Percentiles rank a stretch among this genome's conserved stretches.
Conservation (phyloP, 768 basidiomycete species). For the Boletus vermiculosoides region DNA sequence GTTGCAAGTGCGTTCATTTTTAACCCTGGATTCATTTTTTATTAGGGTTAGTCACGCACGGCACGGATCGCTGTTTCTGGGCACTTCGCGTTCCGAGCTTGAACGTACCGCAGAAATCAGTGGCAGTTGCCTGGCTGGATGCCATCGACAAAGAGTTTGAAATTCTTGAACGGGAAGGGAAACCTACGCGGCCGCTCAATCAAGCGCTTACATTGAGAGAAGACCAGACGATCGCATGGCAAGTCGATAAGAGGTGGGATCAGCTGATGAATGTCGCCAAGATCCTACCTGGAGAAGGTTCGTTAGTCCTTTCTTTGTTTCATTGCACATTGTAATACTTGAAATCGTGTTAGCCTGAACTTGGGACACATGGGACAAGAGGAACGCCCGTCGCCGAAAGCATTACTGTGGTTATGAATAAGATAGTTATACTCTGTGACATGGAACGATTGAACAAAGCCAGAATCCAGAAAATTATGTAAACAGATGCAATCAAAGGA, state of each 20-base stretch:
- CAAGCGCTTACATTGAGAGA: slow-evolving; percentile 50
- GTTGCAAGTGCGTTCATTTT: background rate
- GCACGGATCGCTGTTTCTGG: slow-evolving; percentile 62
- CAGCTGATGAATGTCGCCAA: slow-evolving; percentile 41
- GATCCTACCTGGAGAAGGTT: slow-evolving; percentile 29
- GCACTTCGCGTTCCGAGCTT: slow-evolving; percentile 54
- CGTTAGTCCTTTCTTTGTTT: background rate
- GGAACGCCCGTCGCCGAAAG: background rate
- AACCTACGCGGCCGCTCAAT: slow-evolving; percentile 32
- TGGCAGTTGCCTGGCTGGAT: slow-evolving; percentile 58
- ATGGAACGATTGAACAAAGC: background rate
- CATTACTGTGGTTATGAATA: slow-evolving; percentile 4
- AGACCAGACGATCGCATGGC: slow-evolving; percentile 56
- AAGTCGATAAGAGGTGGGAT: slow-evolving; percentile 53
- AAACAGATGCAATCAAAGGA: background rate
- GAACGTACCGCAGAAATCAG: slow-evolving; percentile 40
- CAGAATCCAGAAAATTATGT: background rate
- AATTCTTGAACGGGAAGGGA: slow-evolving; percentile 38
- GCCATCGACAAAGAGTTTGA: slow-evolving; percentile 46
- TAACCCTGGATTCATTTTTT: background rate
- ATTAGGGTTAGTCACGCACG: slow-evolving; percentile 70
- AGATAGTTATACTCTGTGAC: background rate
- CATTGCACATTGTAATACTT: background rate
- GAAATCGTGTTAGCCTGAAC: background rate
- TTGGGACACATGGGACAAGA: background rate